Conservation (phyloP, 2,329 filamentous ascomycete genomes). For the Aspergillus sp. region DNA sequence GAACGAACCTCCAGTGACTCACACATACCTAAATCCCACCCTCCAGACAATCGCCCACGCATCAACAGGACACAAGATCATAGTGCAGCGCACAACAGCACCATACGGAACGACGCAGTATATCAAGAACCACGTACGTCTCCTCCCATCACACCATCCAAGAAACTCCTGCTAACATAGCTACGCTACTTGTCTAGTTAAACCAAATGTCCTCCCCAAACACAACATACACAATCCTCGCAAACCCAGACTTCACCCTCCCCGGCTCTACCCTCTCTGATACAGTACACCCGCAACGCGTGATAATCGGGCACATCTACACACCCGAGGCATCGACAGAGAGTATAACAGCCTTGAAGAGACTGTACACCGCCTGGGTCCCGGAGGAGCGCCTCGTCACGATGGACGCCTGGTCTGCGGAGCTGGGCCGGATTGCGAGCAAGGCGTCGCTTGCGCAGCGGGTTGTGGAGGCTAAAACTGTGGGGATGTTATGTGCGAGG, state of each 20-base stretch:
- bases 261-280: conserved; percentile 15
- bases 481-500: conserved; percentile 14
- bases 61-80: conserved; percentile 19
- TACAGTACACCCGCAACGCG: conserved; percentile 15
- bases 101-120: conserved; percentile 17
- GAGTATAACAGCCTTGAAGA: conserved; percentile 15
- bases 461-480: conserved; percentile 12
- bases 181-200: neutral
- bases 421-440: conserved; percentile 15
- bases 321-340: conserved; percentile 14
- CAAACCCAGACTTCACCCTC: conserved; percentile 22
- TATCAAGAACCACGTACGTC: conserved; percentile 18
- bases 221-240: conserved; percentile 19
- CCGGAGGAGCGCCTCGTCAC: conserved; percentile 19
- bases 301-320: conserved; percentile 23
- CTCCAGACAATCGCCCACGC: conserved; percentile 19
- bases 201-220: conserved; percentile 15
- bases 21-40: conserved; percentile 7
- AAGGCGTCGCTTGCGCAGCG: conserved; percentile 19
- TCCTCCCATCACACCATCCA: neutral
- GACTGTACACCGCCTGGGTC: conserved; percentile 18
- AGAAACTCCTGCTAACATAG: too few relatives aligned
- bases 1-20: neutral
- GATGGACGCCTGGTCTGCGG: conserved; percentile 22
- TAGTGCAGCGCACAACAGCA: conserved; percentile 19